These are phyloP conservation scores for Umbelopsis vinacea DNA, from an alignment of 192 early-diverging fungal species.

Conservation along the genomic window DNA sequence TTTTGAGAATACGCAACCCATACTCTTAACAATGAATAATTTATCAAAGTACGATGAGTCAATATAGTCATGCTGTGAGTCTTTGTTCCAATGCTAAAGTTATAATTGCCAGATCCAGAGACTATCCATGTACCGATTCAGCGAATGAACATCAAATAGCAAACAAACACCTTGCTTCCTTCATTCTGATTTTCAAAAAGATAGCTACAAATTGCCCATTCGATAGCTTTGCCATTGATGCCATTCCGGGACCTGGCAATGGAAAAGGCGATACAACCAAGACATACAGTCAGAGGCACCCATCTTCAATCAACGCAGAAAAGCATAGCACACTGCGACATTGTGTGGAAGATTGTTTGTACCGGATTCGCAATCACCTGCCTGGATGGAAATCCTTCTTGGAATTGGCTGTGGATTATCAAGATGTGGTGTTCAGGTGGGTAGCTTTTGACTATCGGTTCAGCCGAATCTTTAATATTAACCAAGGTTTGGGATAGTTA, in stretches of 20 bases:
- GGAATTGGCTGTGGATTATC: constrained; percentile 1
- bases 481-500: neutral
- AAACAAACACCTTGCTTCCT: neutral
- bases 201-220: neutral
- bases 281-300: neutral
- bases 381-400: constrained; percentile 2
- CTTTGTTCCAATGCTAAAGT: too few relatives aligned
- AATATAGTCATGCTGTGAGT: too few relatives aligned
- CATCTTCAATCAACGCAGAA: neutral
- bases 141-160: too few relatives aligned
- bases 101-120: too few relatives aligned
- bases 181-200: neutral
- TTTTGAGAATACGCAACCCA: too few relatives aligned
- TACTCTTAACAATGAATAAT: too few relatives aligned
- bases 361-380: neutral
- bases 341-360: neutral
- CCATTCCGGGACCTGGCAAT: neutral
- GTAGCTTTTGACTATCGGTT: neutral
- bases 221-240: neutral
- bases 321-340: neutral
- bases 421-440: neutral
- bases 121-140: too few relatives aligned
- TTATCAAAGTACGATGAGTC: too few relatives aligned
- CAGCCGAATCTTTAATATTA: neutral
- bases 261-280: neutral